Evolutionary conservation across 192 early-diverging fungal species (phyloP).

Genomic region (Podila epigama): DNA sequence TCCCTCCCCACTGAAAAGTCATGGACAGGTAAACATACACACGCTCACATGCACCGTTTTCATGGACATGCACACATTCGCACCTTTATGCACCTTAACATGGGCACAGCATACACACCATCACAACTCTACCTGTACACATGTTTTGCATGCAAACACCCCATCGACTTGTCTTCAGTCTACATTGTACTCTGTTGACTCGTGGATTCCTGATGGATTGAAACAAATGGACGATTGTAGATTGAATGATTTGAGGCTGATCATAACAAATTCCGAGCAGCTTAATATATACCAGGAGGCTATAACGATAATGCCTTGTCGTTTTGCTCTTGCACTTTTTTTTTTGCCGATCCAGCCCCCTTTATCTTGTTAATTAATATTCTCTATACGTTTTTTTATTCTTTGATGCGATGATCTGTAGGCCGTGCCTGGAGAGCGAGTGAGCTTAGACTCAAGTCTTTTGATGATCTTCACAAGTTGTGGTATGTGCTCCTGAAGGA

Average conservation of each 20-base stretch:
- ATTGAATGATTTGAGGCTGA: no score
- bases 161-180: no score
- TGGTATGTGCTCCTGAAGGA: constrained; percentile 93
- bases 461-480: constrained; percentile 96
- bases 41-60: background rate
- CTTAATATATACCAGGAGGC: no score
- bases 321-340: background rate
- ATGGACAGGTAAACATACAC: constrained; percentile 50
- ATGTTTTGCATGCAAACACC: no score
- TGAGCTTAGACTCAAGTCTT: constrained; percentile 92
- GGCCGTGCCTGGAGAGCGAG: constrained; percentile 89
- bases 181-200: no score
- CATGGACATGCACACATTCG: background rate
- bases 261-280: no score
- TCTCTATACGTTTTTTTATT: background rate
- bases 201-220: no score
- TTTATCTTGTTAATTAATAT: no score
- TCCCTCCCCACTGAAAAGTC: constrained; percentile 56
- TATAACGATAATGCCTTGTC: background rate
- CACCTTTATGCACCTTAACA: no score
- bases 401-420: constrained; percentile 12
- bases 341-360: background rate
- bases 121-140: no score
- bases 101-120: no score
- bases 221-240: background rate